Evolutionary conservation across 164 flowering plant genomes (phyloP), one percentile per base, ranked within the genome.

Genomic region (Cinnamomum micranthum): DNA sequence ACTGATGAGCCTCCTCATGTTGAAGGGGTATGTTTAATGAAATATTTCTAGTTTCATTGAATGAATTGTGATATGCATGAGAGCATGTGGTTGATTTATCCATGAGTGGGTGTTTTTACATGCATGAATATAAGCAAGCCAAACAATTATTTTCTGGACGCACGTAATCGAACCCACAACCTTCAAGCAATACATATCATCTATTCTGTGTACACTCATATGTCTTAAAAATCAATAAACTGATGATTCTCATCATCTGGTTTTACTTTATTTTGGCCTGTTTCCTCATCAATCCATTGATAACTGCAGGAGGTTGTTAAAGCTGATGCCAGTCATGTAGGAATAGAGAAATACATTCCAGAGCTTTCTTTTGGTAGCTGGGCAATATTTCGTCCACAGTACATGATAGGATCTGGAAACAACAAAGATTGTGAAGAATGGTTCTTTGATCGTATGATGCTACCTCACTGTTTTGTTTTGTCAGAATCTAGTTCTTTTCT

Each of bases 351-450:
- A 76, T 95, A 93, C 83, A 85, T 95, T 25, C 83, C 89, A 27
- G 90, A 92, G 71, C 74, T 70, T 72, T 72, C 79, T 28, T 91
- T 90, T 58, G 75, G 84, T 62, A 90, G 82, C 64, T 95, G 97
- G 98, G 89, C 98, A 27, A 1, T 73, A 28, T 95, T 92, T 86
- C 91, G 99, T 60, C 99, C 99, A n/a, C 99, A 95, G 65, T 95
- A 95, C 89, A 93, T 93, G 98, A 90, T 91, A 68, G 98, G 98
- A 68, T 93, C 99, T 3, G 99, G 99, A 62, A 93, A 95, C 87
- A 95, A 95, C 87, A 95, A 95, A 85, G 99, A 95, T 70, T 93
- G 98, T 58, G 99, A 95, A 79, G 99, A 95, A 73, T 95, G 99
- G 99, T 95, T 95, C 88, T 93, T 95, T 71, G 99, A 95, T 80